Evolutionary conservation across 495 filamentous ascomycete genomes (phyloP).

Genomic region (Cercophora newfieldiana): DNA sequence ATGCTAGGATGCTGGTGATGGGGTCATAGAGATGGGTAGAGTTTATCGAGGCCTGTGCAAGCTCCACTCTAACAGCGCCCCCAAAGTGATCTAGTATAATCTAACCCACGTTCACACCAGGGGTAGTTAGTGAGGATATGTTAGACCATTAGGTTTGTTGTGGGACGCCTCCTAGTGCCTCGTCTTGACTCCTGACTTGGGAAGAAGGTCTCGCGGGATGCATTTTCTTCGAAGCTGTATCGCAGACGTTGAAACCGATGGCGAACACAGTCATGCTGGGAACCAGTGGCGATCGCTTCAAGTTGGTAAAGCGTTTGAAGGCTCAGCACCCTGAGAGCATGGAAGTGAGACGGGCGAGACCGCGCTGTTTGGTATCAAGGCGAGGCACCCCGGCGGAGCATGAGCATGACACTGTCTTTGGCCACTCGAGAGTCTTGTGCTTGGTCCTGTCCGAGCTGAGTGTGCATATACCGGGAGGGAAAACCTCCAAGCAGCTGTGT

Average conservation of each 20-base stretch:
- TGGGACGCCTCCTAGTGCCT: background rate
- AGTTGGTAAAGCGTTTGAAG: background rate
- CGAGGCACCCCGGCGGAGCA: background rate
- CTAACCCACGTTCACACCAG: background rate
- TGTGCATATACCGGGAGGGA: background rate
- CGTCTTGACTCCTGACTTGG: background rate
- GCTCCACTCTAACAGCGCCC: background rate
- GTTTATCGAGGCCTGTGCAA: background rate
- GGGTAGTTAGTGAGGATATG: background rate
- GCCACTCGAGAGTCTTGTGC: background rate
- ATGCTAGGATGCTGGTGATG: conserved; percentile 10
- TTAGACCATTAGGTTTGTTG: background rate
- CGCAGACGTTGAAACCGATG: background rate
- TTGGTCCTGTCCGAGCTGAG: background rate
- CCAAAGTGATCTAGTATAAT: background rate
- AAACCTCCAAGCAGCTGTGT: background rate
- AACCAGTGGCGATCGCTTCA: background rate
- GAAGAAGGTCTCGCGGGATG: background rate
- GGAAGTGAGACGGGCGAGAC: background rate
- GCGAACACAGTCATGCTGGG: background rate
- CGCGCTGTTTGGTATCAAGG: background rate
- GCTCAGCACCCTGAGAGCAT: background rate
- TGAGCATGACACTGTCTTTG: background rate
- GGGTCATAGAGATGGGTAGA: conserved; percentile 7
- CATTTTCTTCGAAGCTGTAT: background rate